Evolutionary conservation across 2,329 filamentous ascomycete species (phyloP).

Genomic region (Botrytis sinoallii): DNA sequence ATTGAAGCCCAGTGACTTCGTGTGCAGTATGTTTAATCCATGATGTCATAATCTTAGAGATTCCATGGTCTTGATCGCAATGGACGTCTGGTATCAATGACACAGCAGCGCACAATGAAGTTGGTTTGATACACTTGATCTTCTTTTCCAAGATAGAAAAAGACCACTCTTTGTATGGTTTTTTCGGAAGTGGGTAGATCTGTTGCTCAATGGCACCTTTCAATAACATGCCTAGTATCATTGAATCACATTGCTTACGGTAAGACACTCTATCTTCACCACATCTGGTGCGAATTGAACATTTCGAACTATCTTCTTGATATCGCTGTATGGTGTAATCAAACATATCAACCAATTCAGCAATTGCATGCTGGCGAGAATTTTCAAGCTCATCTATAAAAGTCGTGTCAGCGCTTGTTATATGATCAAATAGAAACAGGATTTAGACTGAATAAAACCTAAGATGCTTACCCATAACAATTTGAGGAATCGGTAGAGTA

Average conservation of each 20-base stretch:
- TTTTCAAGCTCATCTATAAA: not conserved
- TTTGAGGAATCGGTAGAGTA: not conserved
- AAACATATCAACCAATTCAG: not conserved
- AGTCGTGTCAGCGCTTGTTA: not conserved
- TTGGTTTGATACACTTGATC: not conserved
- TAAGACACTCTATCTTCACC: not conserved
- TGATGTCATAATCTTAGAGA: not conserved
- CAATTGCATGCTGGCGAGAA: not conserved
- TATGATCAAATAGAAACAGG: not conserved
- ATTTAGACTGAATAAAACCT: fast-evolving
- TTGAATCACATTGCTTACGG: not conserved
- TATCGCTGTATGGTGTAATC: not conserved
- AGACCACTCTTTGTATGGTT: not conserved
- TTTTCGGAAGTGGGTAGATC: not conserved
- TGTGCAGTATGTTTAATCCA: not conserved
- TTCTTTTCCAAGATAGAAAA: not conserved
- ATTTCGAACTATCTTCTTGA: not conserved
- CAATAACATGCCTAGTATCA: not conserved
- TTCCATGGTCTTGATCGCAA: not conserved
- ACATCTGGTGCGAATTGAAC: not conserved
- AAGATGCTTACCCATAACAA: not conserved
- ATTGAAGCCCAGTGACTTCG: not conserved
- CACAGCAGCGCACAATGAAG: not conserved
- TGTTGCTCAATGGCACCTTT: not conserved
- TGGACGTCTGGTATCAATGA: not conserved